Percentiles rank a stretch among this genome's conserved stretches.
Conservation (phyloP, 78 protist genomes). For the Bigelowiella natans region DNA sequence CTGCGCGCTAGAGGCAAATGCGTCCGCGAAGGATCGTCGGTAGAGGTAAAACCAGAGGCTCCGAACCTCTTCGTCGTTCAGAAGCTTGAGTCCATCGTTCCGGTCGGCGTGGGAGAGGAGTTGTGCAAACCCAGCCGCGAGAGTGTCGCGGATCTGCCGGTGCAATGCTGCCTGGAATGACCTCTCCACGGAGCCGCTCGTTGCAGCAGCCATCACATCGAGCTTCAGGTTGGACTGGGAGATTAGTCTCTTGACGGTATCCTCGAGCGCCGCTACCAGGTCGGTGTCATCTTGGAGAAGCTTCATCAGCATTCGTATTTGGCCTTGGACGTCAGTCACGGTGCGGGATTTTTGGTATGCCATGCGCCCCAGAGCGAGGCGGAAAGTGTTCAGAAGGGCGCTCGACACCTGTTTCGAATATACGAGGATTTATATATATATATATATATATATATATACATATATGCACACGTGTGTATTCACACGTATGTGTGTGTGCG, state of each 20-base stretch:
- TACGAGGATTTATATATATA: no score
- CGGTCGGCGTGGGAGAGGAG: slow-evolving; percentile 7
- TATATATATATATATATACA: no score
- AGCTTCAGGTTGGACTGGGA: background rate
- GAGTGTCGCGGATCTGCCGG: background rate
- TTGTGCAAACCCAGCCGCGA: background rate
- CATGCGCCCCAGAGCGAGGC: background rate
- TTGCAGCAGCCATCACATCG: background rate
- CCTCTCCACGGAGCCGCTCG: background rate
- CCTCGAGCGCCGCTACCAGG: background rate
- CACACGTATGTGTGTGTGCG: no score
- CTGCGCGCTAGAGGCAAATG: background rate
- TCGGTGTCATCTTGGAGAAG: background rate
- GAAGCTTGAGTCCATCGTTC: background rate
- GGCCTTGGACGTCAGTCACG: background rate
- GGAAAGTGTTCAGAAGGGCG: background rate
- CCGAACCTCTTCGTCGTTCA: background rate
- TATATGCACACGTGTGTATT: no score
- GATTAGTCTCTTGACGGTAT: background rate
- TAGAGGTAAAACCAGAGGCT: background rate
- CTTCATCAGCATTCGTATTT: background rate
- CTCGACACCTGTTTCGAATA: no score
- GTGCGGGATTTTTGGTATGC: background rate
- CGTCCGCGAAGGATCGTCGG: background rate
- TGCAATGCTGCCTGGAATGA: background rate